Evolutionary conservation across 495 filamentous ascomycete genomes (phyloP), one percentile per base, ranked within the genome.

Genomic region (Tuber microsphaerosporum): DNA sequence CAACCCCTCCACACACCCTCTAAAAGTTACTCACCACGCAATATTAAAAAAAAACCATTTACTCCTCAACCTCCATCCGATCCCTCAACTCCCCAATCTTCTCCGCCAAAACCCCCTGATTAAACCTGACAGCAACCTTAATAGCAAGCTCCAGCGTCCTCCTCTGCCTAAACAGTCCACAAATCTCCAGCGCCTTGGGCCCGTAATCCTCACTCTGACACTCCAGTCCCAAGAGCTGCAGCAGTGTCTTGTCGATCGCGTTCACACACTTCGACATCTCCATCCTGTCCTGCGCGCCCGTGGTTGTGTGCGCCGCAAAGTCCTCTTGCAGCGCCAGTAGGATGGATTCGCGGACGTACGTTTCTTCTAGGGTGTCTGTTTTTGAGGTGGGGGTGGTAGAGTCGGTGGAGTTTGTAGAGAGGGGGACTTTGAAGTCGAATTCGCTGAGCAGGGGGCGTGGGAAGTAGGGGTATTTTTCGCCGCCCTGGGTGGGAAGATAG

Each of bases 401-500:
- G 12, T 51, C 65, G 46, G 44, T n/a, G 79, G 84, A 8, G 84
- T 78, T 70, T 3, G 87, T 89, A 9, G 90, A 89, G 61, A 97
- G 85, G 1, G 95, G 95, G 37, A 98, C 88, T 69, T 90, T 87
- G 85, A 99, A 97, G 61, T 94, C 93, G 81, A 98, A 98, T 84
- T 99, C 95, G 75, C 89, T 92, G 51, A 99, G 91, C 65, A 97
- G 85, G 0, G 95, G 94, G 8, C 93, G 91, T 0, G 95, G 95
- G 85, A 97, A 98, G 86, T 97, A 97, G 5, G 95, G 95, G 83
- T 97, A 89, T 81, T 91, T 88, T 81, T 99, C 96, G 19, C 91
- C 92, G 74, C 95, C 95, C 82, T 82, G 41, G 70, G 31, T 34
- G 39, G 22, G 51, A 69, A 74, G 42, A n/a, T 8, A 61, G 51